phyloP scores from a whole-genome alignment of 192 early-diverging fungal genomes.

The Kickxella alabastrina region DNA sequence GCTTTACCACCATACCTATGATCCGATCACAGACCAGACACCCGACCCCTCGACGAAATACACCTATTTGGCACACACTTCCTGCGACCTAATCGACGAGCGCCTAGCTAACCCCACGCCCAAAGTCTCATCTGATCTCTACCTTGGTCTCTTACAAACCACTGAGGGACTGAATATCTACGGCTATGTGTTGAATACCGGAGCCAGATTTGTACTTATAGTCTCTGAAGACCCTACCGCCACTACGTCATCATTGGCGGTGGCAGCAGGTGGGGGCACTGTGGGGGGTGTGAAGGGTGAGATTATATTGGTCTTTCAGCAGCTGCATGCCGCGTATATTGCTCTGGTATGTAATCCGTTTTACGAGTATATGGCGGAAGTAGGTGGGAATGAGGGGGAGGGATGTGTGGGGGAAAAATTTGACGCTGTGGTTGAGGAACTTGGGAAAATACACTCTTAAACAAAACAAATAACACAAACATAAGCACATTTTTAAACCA shows the following conservation, averaged over 20 bases:
- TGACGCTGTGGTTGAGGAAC: slow-evolving; percentile 55
- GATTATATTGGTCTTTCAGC: slow-evolving; percentile 63
- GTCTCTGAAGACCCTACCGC: slow-evolving; percentile 75
- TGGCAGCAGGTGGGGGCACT: too few relatives aligned
- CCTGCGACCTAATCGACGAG: slow-evolving; percentile 82
- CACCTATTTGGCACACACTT: slow-evolving; percentile 89
- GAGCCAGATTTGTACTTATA: slow-evolving; percentile 69
- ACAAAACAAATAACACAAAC: too few relatives aligned
- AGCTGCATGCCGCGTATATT: slow-evolving; percentile 81
- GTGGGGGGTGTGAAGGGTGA: too few relatives aligned
- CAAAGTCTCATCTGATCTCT: slow-evolving; percentile 75
- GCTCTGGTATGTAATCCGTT: slow-evolving; percentile 83
- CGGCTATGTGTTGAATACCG: slow-evolving; percentile 87
- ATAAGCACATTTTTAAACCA: too few relatives aligned
- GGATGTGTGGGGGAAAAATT: slow-evolving; percentile 57
- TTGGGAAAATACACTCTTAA: slow-evolving; percentile 38
- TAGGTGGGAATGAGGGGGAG: slow-evolving; percentile 55
- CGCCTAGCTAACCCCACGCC: slow-evolving; percentile 15
- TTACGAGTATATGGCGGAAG: slow-evolving; percentile 61
- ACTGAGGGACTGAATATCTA: slow-evolving; percentile 89
- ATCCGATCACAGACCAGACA: too few relatives aligned
- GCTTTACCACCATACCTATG: slow-evolving; percentile 75
- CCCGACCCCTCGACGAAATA: too few relatives aligned
- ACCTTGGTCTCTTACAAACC: slow-evolving; percentile 80
- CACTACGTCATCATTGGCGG: too few relatives aligned